Percentiles rank a stretch among this genome's conserved stretches.
Conservation (phyloP, 306 rosid species). For the Malus asiatica region DNA sequence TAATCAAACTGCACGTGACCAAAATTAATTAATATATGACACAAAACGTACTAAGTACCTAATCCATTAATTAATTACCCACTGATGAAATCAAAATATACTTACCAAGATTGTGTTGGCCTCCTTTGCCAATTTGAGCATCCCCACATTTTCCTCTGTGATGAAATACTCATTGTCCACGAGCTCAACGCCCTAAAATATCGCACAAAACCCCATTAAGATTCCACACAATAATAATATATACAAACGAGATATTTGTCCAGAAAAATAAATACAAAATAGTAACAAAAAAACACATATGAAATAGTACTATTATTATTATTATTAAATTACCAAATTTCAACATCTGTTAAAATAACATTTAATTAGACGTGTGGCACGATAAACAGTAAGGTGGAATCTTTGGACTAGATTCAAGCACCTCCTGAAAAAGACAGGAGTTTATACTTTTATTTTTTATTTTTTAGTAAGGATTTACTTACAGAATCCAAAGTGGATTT, state of each 20-base stretch:
- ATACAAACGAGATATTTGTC: neutral
- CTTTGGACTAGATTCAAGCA: neutral
- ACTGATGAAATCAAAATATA: neutral
- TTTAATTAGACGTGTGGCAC: neutral
- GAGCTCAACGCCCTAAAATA: constrained; percentile 56
- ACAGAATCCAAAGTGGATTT: neutral
- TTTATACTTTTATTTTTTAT: neutral
- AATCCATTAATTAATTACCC: neutral
- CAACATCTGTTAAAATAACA: neutral
- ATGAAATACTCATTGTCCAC: constrained; percentile 75
- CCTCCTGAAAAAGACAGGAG: neutral
- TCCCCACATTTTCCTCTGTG: constrained; percentile 70
- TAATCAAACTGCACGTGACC: constrained; percentile 61
- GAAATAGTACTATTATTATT: neutral
- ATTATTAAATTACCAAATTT: too few species aligned
- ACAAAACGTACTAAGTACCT: neutral
- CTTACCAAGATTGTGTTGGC: constrained; percentile 80
- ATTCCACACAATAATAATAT: neutral
- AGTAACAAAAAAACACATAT: neutral
- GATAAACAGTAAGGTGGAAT: neutral
- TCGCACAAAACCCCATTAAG: neutral
- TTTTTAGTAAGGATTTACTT: neutral
- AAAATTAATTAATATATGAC: neutral
- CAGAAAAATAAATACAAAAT: neutral
- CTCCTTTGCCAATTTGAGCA: constrained; percentile 85